These are phyloP conservation scores for Serendipita sp. DNA, from an alignment of 768 basidiomycete genomes.

Conservation along the genomic window DNA sequence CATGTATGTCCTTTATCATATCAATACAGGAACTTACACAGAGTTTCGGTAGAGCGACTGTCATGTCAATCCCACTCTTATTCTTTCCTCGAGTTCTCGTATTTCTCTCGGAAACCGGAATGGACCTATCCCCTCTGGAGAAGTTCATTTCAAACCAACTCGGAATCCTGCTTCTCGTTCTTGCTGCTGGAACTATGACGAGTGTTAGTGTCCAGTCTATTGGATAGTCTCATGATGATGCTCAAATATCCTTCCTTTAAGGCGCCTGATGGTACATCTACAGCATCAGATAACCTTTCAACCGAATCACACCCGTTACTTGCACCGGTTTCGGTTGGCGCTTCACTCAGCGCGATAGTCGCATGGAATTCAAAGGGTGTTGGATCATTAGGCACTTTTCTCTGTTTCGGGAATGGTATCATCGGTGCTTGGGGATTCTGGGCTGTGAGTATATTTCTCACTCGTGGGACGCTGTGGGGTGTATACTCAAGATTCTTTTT, in stretches of 20 bases:
- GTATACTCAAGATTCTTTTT: background rate
- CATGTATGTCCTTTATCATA: background rate
- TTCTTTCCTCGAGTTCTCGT: constrained; percentile 49
- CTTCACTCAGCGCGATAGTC: constrained; percentile 38
- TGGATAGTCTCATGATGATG: background rate
- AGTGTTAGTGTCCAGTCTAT: no score
- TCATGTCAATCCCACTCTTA: constrained; percentile 25
- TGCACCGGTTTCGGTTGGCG: constrained; percentile 38
- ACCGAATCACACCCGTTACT: constrained; percentile 43
- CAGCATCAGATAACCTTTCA: constrained; percentile 15
- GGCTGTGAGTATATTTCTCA: constrained; percentile 34
- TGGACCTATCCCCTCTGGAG: constrained; percentile 47
- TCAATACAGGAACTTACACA: constrained; percentile 11
- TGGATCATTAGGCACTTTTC: constrained; percentile 37
- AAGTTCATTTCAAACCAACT: constrained; percentile 50
- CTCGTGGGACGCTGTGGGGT: no score
- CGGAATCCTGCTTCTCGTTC: constrained; percentile 40
- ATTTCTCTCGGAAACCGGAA: constrained; percentile 35
- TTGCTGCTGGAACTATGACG: constrained; percentile 40
- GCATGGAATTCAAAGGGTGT: constrained; percentile 45
- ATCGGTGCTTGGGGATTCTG: constrained; percentile 56
- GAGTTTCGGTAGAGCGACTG: constrained; percentile 15
- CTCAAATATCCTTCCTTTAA: constrained; percentile 27
- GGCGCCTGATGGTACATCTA: constrained; percentile 19
- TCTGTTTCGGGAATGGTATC: constrained; percentile 32